Conservation (phyloP, 2,329 filamentous ascomycete genomes). For the Curvularia sp. region DNA sequence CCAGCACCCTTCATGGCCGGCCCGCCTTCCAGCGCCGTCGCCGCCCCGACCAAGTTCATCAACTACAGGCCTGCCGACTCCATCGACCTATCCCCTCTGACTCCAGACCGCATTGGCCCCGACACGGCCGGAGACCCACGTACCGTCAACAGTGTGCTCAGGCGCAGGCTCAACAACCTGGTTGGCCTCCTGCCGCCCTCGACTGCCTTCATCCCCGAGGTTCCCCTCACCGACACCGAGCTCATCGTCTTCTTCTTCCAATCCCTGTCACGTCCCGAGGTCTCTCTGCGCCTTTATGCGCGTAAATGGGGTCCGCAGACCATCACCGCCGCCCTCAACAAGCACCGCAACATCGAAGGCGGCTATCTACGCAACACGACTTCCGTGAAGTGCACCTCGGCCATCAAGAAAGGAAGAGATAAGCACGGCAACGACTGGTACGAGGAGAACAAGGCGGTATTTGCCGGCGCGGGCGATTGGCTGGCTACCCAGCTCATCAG, state of each 20-base stretch:
- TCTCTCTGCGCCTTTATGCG: slow-evolving; percentile 36
- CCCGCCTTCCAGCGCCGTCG: not conserved
- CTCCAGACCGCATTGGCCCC: slow-evolving; percentile 25
- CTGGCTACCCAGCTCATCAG: slow-evolving; percentile 11
- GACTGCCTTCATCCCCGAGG: slow-evolving; percentile 22
- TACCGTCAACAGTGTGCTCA: slow-evolving; percentile 17
- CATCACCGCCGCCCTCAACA: slow-evolving; percentile 34
- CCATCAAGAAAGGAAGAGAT: slow-evolving; percentile 29
- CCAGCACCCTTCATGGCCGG: not conserved
- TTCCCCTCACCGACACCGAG: slow-evolving; percentile 41
- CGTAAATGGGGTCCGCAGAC: slow-evolving; percentile 30
- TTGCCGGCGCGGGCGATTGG: slow-evolving; percentile 12
- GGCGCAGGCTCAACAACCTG: slow-evolving; percentile 32
- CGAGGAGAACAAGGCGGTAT: not conserved
- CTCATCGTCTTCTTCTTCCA: slow-evolving; percentile 46
- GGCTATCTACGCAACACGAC: slow-evolving; percentile 42
- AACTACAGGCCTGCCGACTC: not conserved
- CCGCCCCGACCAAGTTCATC: no score
- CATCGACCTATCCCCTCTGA: not conserved
- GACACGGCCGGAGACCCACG: slow-evolving; percentile 3
- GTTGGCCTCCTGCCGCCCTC: slow-evolving; percentile 24
- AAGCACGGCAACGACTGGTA: slow-evolving; percentile 30
- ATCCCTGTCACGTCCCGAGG: slow-evolving; percentile 27
- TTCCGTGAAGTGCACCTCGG: slow-evolving; percentile 38
- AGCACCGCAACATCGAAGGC: slow-evolving; percentile 31